Conservation (phyloP, 2,329 filamentous ascomycete species). For the Pestalotiopsis sp. region DNA sequence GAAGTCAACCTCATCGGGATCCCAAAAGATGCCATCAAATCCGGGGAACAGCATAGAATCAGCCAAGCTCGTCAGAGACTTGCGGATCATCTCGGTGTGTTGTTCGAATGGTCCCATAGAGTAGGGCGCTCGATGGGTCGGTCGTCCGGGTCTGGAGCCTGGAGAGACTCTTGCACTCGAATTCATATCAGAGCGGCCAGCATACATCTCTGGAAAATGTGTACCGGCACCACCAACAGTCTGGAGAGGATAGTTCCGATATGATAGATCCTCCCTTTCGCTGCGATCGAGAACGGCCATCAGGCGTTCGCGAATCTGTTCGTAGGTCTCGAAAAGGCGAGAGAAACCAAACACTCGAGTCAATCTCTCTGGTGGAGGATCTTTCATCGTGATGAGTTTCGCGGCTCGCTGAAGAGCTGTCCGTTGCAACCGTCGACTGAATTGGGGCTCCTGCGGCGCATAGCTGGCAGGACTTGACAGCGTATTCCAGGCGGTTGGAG, state of each 20-base stretch:
- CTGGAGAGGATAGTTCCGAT: slow-evolving; percentile 64
- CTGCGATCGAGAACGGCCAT: slow-evolving; percentile 34
- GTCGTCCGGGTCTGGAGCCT: slow-evolving; percentile 5
- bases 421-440: slow-evolving; percentile 73
- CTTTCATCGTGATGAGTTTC: slow-evolving; percentile 53
- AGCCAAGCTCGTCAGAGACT: slow-evolving; percentile 46
- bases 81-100: slow-evolving; percentile 40
- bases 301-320: slow-evolving; percentile 48
- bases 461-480: slow-evolving; percentile 56
- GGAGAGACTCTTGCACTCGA: background rate
- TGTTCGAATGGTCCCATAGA: slow-evolving; percentile 53
- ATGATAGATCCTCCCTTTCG: slow-evolving; percentile 51
- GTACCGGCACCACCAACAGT: slow-evolving; percentile 71
- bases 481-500: slow-evolving; percentile 35
- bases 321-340: slow-evolving; percentile 60
- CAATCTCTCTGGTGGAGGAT: slow-evolving; percentile 51
- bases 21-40: slow-evolving; percentile 76
- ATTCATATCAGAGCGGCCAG: slow-evolving; percentile 22
- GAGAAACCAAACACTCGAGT: slow-evolving; percentile 71
- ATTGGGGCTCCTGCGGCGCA: slow-evolving; percentile 66
- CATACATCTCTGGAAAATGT: slow-evolving; percentile 53
- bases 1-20: slow-evolving; percentile 74
- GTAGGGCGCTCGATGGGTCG: slow-evolving; percentile 35
- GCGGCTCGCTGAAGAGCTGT: slow-evolving; percentile 65
- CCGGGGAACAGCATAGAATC: slow-evolving; percentile 60